Evolutionary conservation across 2,329 filamentous ascomycete genomes (phyloP).

Genomic region (Nothophoma quercina): DNA sequence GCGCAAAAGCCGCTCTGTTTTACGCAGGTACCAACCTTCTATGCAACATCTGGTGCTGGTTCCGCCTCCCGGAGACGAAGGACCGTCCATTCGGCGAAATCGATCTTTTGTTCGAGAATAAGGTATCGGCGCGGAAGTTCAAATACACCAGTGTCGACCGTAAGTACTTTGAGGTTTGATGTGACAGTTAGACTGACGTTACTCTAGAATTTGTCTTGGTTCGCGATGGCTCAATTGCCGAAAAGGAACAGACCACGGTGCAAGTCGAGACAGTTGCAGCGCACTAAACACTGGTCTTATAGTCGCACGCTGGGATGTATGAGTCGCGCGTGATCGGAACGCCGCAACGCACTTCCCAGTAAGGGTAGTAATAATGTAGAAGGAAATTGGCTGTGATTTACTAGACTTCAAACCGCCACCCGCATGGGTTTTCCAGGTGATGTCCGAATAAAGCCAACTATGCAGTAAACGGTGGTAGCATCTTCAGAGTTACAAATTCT

Average conservation of each 20-base stretch:
- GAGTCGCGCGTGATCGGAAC: too few species aligned
- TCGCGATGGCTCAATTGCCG: not conserved
- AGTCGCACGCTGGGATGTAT: too few species aligned
- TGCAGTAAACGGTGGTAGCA: constrained; percentile 48
- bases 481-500: constrained; percentile 53
- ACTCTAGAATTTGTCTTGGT: not conserved
- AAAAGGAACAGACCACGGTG: not conserved
- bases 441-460: too few species aligned
- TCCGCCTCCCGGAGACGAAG: constrained; percentile 77
- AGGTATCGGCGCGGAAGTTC: constrained; percentile 30
- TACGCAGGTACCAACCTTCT: constrained; percentile 80
- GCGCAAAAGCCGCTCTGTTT: constrained; percentile 77
- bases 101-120: constrained; percentile 76
- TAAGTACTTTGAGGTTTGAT: not conserved
- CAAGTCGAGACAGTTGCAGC: not conserved
- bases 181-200: not conserved
- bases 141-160: not conserved
- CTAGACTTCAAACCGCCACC: too few species aligned
- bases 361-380: too few species aligned
- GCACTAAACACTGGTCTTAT: too few species aligned
- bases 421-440: too few species aligned
- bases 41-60: constrained; percentile 79
- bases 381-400: too few species aligned
- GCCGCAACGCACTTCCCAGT: too few species aligned
- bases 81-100: constrained; percentile 83